These are phyloP conservation scores for Penicillium lagena DNA, from an alignment of 495 filamentous ascomycete genomes.

Conservation along the genomic window DNA sequence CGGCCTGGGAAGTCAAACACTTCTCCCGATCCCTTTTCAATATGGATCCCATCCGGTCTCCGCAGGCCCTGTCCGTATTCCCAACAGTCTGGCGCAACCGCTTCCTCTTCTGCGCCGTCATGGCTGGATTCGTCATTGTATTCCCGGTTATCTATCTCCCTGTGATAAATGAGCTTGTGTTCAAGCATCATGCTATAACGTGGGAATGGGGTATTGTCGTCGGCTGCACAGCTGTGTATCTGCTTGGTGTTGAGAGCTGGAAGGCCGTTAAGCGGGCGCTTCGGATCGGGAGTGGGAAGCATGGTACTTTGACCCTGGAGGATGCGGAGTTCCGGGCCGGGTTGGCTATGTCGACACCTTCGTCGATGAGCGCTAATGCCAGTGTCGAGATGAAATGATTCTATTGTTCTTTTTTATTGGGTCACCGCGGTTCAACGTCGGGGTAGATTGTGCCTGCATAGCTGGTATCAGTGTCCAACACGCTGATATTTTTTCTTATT, in stretches of 20 bases:
- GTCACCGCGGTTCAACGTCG: too few species aligned
- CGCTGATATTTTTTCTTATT: too few species aligned
- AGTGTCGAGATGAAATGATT: constrained; percentile 29
- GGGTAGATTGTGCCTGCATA: too few species aligned
- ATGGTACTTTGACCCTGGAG: constrained; percentile 22
- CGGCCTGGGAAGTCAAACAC: constrained; percentile 62
- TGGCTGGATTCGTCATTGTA: constrained; percentile 56
- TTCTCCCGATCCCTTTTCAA: constrained; percentile 57
- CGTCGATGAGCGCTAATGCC: constrained; percentile 25
- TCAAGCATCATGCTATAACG: constrained; percentile 57
- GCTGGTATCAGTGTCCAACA: too few species aligned
- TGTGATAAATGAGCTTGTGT: constrained; percentile 55
- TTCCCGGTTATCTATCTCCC: constrained; percentile 66
- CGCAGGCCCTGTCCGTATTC: constrained; percentile 45
- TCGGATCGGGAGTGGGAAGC: constrained; percentile 30
- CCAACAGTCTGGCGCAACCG: constrained; percentile 59
- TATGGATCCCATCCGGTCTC: constrained; percentile 47
- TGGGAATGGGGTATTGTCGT: constrained; percentile 64
- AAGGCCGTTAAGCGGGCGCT: constrained; percentile 51
- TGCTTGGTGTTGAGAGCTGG: constrained; percentile 56
- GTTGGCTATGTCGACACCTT: constrained; percentile 11
- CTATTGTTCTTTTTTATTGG: too few species aligned
- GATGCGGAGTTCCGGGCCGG: constrained; percentile 28
- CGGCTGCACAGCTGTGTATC: constrained; percentile 48
- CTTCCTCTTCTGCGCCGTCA: constrained; percentile 61